Evolutionary conservation across 2,329 filamentous ascomycete species (phyloP).

Genomic region (Fusarium sp.): DNA sequence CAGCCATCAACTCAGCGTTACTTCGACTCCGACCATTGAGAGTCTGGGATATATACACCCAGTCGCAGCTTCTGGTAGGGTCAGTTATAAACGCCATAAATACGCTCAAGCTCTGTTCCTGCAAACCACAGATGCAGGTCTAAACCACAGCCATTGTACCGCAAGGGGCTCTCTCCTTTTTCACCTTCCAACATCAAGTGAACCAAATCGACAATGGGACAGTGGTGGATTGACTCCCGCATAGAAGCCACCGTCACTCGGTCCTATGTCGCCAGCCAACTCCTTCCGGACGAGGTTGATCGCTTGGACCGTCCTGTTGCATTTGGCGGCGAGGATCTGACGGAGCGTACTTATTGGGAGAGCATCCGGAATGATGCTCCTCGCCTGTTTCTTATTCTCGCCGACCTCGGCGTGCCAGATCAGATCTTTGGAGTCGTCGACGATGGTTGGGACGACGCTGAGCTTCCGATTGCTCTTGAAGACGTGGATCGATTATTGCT

Average conservation of each 20-base stretch:
- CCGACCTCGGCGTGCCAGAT: slow-evolving; percentile 77
- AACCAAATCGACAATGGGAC: slow-evolving; percentile 48
- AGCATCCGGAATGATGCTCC: slow-evolving; percentile 80
- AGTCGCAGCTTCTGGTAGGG: slow-evolving; percentile 20
- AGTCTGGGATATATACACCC: slow-evolving; percentile 5
- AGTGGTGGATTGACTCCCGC: slow-evolving; percentile 79
- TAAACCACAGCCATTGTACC: slow-evolving; percentile 26
- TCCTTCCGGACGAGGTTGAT: slow-evolving; percentile 72
- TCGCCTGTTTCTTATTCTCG: slow-evolving; percentile 77
- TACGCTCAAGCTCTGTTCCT: slow-evolving; percentile 16
- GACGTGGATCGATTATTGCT: slow-evolving; percentile 74
- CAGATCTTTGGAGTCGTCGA: slow-evolving; percentile 82
- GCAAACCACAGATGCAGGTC: slow-evolving; percentile 40
- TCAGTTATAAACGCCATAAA: slow-evolving; percentile 15
- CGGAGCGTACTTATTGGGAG: slow-evolving; percentile 82
- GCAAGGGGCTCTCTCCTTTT: slow-evolving; percentile 33
- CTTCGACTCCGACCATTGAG: slow-evolving; percentile 5
- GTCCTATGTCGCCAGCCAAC: slow-evolving; percentile 74
- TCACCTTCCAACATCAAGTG: slow-evolving; percentile 17
- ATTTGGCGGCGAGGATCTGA: slow-evolving; percentile 74
- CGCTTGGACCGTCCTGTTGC: slow-evolving; percentile 72
- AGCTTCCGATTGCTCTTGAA: slow-evolving; percentile 76
- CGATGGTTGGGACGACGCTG: slow-evolving; percentile 81
- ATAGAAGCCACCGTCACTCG: slow-evolving; percentile 78
- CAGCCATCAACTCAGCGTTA: slow-evolving; percentile 1